A percentile compares a stretch with the other conserved stretches of the same genome.
phyloP scores from a whole-genome alignment of 2,329 filamentous ascomycete genomes.

The Monilinia aucupariae region DNA sequence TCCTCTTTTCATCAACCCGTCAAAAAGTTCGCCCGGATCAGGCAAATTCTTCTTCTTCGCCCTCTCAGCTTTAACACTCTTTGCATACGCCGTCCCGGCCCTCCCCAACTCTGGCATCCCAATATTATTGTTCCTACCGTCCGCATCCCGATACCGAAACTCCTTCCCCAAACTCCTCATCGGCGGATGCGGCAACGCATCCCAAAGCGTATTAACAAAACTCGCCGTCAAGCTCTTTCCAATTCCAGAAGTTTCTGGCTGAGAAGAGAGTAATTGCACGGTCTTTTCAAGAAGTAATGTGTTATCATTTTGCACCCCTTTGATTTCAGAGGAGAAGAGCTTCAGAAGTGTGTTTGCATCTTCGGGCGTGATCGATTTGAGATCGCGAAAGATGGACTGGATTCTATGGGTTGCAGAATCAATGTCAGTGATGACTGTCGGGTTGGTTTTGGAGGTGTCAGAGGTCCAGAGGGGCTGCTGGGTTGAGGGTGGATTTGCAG shows the following conservation, averaged over 20 bases:
- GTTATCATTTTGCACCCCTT: constrained; percentile 64
- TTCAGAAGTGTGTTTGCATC: constrained; percentile 53
- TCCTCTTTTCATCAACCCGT: constrained; percentile 54
- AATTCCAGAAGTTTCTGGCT: constrained; percentile 2
- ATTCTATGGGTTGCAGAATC: constrained; percentile 11
- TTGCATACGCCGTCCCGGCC: constrained; percentile 60
- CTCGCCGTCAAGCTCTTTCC: constrained; percentile 49
- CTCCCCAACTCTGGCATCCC: constrained; percentile 59
- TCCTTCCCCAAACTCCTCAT: constrained; percentile 58
- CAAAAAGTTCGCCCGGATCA: constrained; percentile 55
- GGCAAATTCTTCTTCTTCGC: constrained; percentile 54
- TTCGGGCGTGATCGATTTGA: constrained; percentile 42
- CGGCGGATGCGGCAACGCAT: constrained; percentile 66
- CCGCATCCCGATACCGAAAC: constrained; percentile 55
- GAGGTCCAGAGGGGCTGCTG: background rate
- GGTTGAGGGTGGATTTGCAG: background rate
- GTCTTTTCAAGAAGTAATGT: constrained; percentile 70
- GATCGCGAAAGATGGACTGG: constrained; percentile 34
- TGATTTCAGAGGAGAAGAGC: constrained; percentile 55
- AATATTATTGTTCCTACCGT: constrained; percentile 51
- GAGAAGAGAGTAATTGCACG: constrained; percentile 40
- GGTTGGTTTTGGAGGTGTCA: background rate
- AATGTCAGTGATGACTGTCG: background rate
- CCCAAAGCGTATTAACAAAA: constrained; percentile 65
- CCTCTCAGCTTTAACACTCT: constrained; percentile 55